Evolutionary conservation across 1,284 basidiomycete genomes (phyloP).

Genomic region (Entoloma clypeatum): DNA sequence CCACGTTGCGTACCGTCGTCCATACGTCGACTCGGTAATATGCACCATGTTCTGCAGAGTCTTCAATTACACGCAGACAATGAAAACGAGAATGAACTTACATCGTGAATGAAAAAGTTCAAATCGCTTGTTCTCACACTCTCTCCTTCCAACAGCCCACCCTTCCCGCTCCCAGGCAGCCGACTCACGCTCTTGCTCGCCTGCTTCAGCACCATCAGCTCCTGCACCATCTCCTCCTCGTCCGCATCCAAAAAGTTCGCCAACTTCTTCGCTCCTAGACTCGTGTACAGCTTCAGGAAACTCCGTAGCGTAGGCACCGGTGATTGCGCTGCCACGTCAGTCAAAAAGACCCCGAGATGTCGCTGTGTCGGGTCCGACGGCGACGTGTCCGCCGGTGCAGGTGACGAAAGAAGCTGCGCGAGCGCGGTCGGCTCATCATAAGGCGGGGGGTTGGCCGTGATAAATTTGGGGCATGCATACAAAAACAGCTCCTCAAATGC

Average conservation of each 20-base stretch:
- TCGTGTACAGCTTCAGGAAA: constrained; percentile 94
- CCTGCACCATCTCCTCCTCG: constrained; percentile 93
- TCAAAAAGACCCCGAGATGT: constrained; percentile 80
- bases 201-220: constrained; percentile 96
- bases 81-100: constrained; percentile 34
- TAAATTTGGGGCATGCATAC: constrained; percentile 95
- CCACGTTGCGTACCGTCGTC: constrained; percentile 91
- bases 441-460: constrained; percentile 89
- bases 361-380: constrained; percentile 75
- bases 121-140: constrained; percentile 89
- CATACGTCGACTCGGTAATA: constrained; percentile 91
- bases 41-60: constrained; percentile 83
- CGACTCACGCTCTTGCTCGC: constrained; percentile 73
- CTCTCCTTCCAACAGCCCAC: constrained; percentile 80
- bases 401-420: constrained; percentile 36
- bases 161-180: constrained; percentile 42
- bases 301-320: constrained; percentile 85
- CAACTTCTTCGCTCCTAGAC: constrained; percentile 88
- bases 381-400: constrained; percentile 26
- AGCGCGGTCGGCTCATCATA: constrained; percentile 82
- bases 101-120: constrained; percentile 93
- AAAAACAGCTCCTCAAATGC: constrained; percentile 95
- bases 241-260: constrained; percentile 86
- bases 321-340: constrained; percentile 73
- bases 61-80: background rate